Evolutionary conservation across 306 rosid genomes (phyloP).

Genomic region (Prinsepia uniflora): DNA sequence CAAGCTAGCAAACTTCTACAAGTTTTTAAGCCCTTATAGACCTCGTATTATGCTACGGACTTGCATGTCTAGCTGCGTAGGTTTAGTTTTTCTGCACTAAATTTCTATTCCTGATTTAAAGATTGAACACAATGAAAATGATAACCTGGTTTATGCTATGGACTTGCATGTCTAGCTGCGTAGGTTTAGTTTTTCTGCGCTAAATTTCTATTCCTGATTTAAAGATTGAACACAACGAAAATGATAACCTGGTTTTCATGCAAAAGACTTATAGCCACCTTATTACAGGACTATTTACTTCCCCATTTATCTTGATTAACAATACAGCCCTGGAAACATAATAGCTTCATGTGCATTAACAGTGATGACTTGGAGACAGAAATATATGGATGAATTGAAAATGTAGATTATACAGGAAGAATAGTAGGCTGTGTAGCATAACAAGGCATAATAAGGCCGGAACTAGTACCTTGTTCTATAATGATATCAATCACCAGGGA

Average conservation of each 20-base stretch:
- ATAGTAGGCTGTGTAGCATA: neutral
- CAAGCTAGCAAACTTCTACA: neutral
- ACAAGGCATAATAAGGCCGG: neutral
- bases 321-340: neutral
- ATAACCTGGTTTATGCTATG: neutral
- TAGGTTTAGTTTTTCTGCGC: neutral
- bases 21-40: neutral
- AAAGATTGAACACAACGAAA: neutral
- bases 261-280: neutral
- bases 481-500: slow-evolving; percentile 71
- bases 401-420: neutral
- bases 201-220: neutral
- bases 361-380: neutral
- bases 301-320: neutral
- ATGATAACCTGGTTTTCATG: neutral
- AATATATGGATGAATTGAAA: neutral
- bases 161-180: neutral
- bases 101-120: neutral
- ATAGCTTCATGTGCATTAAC: neutral
- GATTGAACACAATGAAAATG: neutral
- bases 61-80: neutral
- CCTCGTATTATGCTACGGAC: neutral
- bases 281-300: neutral
- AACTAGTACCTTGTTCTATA: slow-evolving; percentile 82
- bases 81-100: neutral